Evolutionary conservation across 495 filamentous ascomycete species (phyloP), one percentile per base, ranked within the genome.

Genomic region (Penicillium egyptiacum): DNA sequence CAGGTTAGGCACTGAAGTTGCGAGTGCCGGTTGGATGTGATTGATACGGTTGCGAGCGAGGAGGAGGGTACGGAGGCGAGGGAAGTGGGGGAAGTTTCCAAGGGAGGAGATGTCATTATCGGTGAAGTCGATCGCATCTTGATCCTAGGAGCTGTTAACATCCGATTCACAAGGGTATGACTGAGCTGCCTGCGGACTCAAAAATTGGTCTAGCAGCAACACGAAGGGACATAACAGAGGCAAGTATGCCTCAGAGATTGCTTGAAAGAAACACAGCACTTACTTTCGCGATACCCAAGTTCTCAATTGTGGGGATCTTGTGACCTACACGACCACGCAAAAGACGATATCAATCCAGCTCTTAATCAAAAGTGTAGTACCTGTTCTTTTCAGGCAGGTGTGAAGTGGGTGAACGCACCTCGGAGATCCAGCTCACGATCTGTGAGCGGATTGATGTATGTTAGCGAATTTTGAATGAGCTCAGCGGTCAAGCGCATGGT

Each of bases 381-480:
- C 92, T 92, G 89, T 79, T 86, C 91, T 93, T 96, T 92, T 89
- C 90, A 87, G 83, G 73, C 45, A 69, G 56, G 52, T 56, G 53
- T 68, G 54, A 70, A 51, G 39, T 31, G 40, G 2, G 59, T 5
- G 63, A 75, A 92, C 91, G 88, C 86, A 99, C 95, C 95, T 98
- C 95, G 86, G 64, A 99, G 91, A 81, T 97, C 92, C 68, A 99
- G 83, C 83, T 99, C 95, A 68, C 95, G 90, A 80, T 99, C 94
- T 74, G 90, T 92, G 76, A 98, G 81, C 60, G 93, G 90, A 79
- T 98, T 98, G 68, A 97, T 89, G 85, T 96, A 99, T 71, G 91
- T 96, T 57, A 93, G 88, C 57, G 93, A 93, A 75, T 82, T 84
- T 71, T 88, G 82, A 69, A 98, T 92, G 66, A 96, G 88, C 70